Percentiles rank a stretch among this genome's conserved stretches.
Evolutionary conservation across 225 moss, liverwort and hornwort genomes (phyloP).

Genomic region (Sphagnum contortum): DNA sequence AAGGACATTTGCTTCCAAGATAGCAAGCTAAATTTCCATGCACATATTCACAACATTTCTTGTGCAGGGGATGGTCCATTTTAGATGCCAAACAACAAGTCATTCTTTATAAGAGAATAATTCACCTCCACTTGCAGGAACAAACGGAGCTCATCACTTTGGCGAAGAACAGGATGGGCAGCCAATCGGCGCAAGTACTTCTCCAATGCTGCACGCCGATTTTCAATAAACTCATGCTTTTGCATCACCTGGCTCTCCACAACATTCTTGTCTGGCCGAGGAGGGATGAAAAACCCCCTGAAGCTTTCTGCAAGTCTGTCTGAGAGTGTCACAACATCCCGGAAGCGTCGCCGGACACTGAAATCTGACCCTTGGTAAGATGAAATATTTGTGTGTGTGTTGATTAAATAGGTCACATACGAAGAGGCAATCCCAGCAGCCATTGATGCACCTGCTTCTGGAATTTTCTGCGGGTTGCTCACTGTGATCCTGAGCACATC

Average conservation of each 20-base stretch:
- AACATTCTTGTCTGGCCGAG: conserved; percentile 95
- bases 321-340: conserved; percentile 77
- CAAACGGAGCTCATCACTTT: conserved; percentile 79
- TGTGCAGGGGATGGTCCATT: too few species aligned
- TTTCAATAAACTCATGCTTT: conserved; percentile 87
- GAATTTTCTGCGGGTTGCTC: conserved; percentile 81
- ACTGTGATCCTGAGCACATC: conserved; percentile 64
- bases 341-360: conserved; percentile 79
- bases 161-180: conserved; percentile 75
- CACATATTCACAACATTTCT: too few species aligned
- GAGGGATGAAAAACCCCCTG: conserved; percentile 89
- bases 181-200: conserved; percentile 83
- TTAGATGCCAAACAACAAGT: too few species aligned
- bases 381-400: conserved; percentile 72
- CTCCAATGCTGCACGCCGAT: conserved; percentile 73
- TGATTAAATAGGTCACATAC: conserved; percentile 70
- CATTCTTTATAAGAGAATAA: too few species aligned
- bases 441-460: conserved; percentile 51
- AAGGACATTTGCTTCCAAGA: too few species aligned
- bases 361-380: conserved; percentile 83
- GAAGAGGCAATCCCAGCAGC: conserved; percentile 72
- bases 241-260: conserved; percentile 99
- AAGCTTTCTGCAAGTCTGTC: conserved; percentile 79
- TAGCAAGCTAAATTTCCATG: too few species aligned
- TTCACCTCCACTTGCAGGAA: conserved; percentile 69